These are phyloP conservation scores for Colletotrichum lindemuthianum DNA, from an alignment of 2,329 filamentous ascomycete genomes.

Conservation along the genomic window DNA sequence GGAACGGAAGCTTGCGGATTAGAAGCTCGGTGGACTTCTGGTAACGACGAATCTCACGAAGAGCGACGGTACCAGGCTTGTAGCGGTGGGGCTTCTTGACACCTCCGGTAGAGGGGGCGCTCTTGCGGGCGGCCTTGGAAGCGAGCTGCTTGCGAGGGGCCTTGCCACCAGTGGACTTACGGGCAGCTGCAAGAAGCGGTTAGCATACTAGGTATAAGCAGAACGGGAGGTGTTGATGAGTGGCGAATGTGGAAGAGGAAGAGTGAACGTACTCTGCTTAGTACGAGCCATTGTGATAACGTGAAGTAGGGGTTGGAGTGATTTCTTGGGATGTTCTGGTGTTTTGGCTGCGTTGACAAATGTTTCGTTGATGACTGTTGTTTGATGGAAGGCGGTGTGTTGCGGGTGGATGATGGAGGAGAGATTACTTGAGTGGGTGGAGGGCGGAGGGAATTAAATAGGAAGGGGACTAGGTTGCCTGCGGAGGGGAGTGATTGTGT, in stretches of 20 bases:
- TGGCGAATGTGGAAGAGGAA: too few species aligned
- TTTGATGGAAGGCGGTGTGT: conserved; percentile 47
- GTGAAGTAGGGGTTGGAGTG: conserved; percentile 42
- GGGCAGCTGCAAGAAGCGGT: conserved; percentile 50
- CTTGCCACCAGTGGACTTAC: conserved; percentile 84
- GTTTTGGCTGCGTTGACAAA: conserved; percentile 37
- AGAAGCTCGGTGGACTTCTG: conserved; percentile 91
- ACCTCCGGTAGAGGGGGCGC: conserved; percentile 94
- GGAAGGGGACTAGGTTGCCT: conserved; percentile 43
- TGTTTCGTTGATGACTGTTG: conserved; percentile 33
- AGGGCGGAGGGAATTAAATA: conserved; percentile 43
- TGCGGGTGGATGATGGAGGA: conserved; percentile 53
- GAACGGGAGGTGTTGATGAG: too few species aligned
- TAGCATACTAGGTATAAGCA: too few species aligned
- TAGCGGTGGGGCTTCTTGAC: conserved; percentile 95
- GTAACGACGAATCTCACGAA: conserved; percentile 92
- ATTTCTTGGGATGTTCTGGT: conserved; percentile 32
- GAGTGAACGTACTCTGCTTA: conserved; percentile 62
- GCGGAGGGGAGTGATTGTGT: conserved; percentile 41
- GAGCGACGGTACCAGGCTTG: conserved; percentile 87
- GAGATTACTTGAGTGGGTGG: conserved; percentile 38
- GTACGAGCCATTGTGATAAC: conserved; percentile 67
- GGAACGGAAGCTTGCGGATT: conserved; percentile 97
- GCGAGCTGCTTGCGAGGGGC: conserved; percentile 95
- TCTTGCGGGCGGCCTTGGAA: conserved; percentile 99